phyloP scores from a whole-genome alignment of 352 stramenopile species.

The Globisporangium spinosum region DNA sequence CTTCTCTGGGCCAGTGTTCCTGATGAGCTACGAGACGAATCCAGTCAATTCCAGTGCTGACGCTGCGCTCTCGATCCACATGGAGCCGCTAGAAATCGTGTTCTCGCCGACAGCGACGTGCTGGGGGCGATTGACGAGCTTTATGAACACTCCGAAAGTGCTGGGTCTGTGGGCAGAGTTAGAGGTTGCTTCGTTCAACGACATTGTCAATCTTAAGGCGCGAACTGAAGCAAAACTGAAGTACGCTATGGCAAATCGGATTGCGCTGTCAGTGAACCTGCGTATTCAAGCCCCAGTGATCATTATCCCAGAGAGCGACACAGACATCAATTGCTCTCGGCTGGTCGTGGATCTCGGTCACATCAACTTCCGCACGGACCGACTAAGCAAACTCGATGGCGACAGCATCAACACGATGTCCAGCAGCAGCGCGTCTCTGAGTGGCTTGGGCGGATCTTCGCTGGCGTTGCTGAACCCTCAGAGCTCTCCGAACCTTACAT shows the following conservation, averaged over 20 bases:
- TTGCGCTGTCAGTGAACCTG: constrained; percentile 74
- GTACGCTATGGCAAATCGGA: constrained; percentile 85
- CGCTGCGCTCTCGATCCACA: constrained; percentile 73
- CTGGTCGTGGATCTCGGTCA: constrained; percentile 81
- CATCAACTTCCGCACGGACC: constrained; percentile 82
- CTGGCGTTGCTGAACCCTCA: constrained; percentile 40
- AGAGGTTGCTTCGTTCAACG: constrained; percentile 86
- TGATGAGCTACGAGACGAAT: constrained; percentile 85
- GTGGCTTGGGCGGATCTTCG: constrained; percentile 28
- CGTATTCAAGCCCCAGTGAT: constrained; percentile 85
- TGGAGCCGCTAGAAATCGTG: constrained; percentile 86
- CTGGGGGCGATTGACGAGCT: constrained; percentile 70
- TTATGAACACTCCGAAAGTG: constrained; percentile 72
- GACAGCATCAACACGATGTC: constrained; percentile 38
- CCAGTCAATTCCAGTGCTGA: constrained; percentile 57
- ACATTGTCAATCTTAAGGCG: constrained; percentile 88
- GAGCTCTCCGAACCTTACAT: constrained; percentile 38
- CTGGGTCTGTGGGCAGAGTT: constrained; percentile 84
- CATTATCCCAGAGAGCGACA: constrained; percentile 79
- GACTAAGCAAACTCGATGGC: constrained; percentile 72
- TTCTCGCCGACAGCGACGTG: constrained; percentile 81
- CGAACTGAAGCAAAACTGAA: constrained; percentile 87
- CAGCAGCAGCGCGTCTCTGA: constrained; percentile 26
- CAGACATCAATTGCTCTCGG: constrained; percentile 70
- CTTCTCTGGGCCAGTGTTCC: constrained; percentile 69